Base-by-base conservation (phyloP, 2,329 filamentous ascomycete species). In the Alternaria ethzedia region DNA sequence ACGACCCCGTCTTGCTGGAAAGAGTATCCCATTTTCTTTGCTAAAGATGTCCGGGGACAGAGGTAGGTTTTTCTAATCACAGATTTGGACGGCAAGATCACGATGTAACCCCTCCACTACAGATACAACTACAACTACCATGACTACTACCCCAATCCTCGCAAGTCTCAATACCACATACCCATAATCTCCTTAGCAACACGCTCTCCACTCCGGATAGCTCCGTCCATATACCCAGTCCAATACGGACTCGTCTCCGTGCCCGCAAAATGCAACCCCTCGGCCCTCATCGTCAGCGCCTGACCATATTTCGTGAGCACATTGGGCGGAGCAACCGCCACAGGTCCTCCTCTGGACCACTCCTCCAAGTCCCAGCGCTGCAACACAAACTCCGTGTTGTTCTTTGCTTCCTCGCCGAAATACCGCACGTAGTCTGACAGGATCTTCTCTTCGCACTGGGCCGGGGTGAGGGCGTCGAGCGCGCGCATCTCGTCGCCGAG, bases 191-290 rank as follows among this genome's bases (percentile, higher is more conserved):
- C 83, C 36, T 72, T 71, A 0, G 85, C 85, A 2, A 79, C 86
- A 13, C 83, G 74, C 61, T 86, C 78, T 2, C 86, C 86, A 54
- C 79, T 82, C 6, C 82, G 68, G 11, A 88, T 76, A 0, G 86
- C 86, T 2, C 87, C 86, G 63, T 88, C 86, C 85, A 88, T 87
- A 69, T 87, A 88, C 0, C 86, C 86, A 58, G 84, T 85, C 86
- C 86, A 88, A 61, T 84, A 81, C 3, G 70, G 78, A 0, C 83
- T 81, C 1, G 82, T 85, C 77, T 88, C 86, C 0, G 86, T 87
- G 0, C 87, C 86, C 3, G 82, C 85, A 66, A 87, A 88, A 66
- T 87, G 82, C 4, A 87, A 26, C 30, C 83, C 78, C 3, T 79
- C 80, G 17, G 75, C 61, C 3, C 41, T 62, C 49, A 69, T 50